A percentile compares a stretch with the other conserved stretches of the same genome.
These are phyloP conservation scores for Actinomortierella ambigua DNA, from an alignment of 371 early-diverging fungal genomes.

Conservation along the genomic window DNA sequence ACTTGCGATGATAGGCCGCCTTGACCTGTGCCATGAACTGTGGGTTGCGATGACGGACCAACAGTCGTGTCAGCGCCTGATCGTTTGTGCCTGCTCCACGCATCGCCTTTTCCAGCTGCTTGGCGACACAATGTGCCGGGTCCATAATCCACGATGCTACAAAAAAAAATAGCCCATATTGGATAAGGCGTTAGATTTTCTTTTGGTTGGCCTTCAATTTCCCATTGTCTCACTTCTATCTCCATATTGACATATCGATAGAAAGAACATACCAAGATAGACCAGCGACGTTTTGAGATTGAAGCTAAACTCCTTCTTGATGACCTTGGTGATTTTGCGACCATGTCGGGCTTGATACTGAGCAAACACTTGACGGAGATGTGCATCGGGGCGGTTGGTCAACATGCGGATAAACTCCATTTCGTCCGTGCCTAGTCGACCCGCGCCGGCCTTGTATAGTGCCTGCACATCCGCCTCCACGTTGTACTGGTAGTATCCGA, in stretches of 20 bases:
- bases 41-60: slow-evolving; percentile 52
- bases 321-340: slow-evolving; percentile 49
- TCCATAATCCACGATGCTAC: slow-evolving; percentile 38
- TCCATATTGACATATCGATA: too few species aligned
- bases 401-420: slow-evolving; percentile 32
- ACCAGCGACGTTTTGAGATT: slow-evolving; percentile 50
- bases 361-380: slow-evolving; percentile 49
- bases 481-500: slow-evolving; percentile 30
- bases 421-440: slow-evolving; percentile 54
- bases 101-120: slow-evolving; percentile 56
- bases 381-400: slow-evolving; percentile 47
- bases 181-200: too few species aligned
- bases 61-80: slow-evolving; percentile 48
- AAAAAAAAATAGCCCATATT: neutral
- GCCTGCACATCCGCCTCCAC: slow-evolving; percentile 51
- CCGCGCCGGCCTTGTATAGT: slow-evolving; percentile 57
- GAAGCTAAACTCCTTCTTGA: slow-evolving; percentile 57
- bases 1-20: slow-evolving; percentile 47
- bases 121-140: slow-evolving; percentile 49
- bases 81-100: slow-evolving; percentile 57
- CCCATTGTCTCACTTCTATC: too few species aligned
- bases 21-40: slow-evolving; percentile 51
- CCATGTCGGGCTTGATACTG: slow-evolving; percentile 48
- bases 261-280: slow-evolving; percentile 40
- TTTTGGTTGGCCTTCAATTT: too few species aligned